Percentiles rank a stretch among this genome's conserved stretches.
These are phyloP conservation scores for Amaranthus hypochondriacus DNA, from an alignment of 148 eudicot genomes.

Conservation along the genomic window DNA sequence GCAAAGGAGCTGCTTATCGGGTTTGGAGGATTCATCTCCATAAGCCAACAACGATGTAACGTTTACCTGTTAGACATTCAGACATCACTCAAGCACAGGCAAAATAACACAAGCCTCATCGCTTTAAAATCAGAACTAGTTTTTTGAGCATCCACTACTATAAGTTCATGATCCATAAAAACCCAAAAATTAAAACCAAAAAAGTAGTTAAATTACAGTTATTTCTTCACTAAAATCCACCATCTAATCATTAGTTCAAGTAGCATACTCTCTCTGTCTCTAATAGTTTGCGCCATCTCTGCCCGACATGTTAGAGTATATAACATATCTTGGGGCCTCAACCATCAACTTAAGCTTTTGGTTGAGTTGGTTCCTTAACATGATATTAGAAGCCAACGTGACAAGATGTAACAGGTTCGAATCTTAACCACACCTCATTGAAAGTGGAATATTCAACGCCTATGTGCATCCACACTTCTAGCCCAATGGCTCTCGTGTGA, in stretches of 20 bases:
- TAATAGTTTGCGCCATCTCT: background rate
- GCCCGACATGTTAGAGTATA: no score
- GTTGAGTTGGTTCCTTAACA: no score
- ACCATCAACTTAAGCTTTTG: no score
- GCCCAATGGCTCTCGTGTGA: background rate
- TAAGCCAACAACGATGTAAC: background rate
- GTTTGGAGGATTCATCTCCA: conserved; percentile 49
- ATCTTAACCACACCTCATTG: no score
- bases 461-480: background rate
- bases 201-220: background rate
- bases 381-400: no score
- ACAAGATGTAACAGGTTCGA: no score
- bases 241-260: background rate
- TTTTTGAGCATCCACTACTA: no score
- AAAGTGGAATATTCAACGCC: no score
- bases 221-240: background rate
- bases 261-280: background rate
- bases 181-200: no score
- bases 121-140: background rate
- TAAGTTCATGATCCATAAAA: no score
- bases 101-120: background rate
- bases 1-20: conserved; percentile 29
- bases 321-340: no score
- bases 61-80: conserved; percentile 20
- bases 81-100: conserved; percentile 2